Evolutionary conservation across 495 filamentous ascomycete genomes (phyloP).

Genomic region (Oidiodendron maius): DNA sequence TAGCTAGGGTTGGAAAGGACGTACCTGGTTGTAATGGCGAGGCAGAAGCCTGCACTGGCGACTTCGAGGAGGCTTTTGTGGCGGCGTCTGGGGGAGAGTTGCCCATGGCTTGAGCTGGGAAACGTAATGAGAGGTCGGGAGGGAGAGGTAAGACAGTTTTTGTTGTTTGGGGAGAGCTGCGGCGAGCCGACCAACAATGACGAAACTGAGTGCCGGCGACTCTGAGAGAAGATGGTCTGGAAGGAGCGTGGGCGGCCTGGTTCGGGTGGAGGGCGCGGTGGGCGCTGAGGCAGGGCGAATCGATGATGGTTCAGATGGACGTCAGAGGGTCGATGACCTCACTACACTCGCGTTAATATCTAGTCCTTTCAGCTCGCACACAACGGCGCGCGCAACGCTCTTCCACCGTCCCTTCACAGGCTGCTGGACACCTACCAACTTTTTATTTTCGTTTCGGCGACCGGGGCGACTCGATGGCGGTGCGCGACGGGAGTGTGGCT

Average conservation of each 20-base stretch:
- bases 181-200: conserved; percentile 6
- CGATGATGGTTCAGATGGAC: background rate
- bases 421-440: no score
- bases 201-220: conserved; percentile 5
- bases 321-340: background rate
- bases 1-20: background rate
- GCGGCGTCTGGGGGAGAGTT: conserved; percentile 13
- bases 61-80: conserved; percentile 16
- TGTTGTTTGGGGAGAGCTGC: background rate
- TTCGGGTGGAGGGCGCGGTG: background rate
- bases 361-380: no score
- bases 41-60: conserved; percentile 15
- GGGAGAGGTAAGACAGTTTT: background rate
- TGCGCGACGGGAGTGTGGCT: no score
- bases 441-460: no score
- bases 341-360: no score
- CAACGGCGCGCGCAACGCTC: no score
- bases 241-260: background rate
- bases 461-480: no score
- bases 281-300: background rate
- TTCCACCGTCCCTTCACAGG: no score
- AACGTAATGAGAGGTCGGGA: conserved; percentile 4
- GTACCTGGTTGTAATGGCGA: conserved; percentile 4
- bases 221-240: background rate
- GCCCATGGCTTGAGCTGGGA: conserved; percentile 16